These are phyloP conservation scores for Teratosphaeriaceae sp. DNA, from an alignment of 2,329 filamentous ascomycete genomes.

Conservation along the genomic window DNA sequence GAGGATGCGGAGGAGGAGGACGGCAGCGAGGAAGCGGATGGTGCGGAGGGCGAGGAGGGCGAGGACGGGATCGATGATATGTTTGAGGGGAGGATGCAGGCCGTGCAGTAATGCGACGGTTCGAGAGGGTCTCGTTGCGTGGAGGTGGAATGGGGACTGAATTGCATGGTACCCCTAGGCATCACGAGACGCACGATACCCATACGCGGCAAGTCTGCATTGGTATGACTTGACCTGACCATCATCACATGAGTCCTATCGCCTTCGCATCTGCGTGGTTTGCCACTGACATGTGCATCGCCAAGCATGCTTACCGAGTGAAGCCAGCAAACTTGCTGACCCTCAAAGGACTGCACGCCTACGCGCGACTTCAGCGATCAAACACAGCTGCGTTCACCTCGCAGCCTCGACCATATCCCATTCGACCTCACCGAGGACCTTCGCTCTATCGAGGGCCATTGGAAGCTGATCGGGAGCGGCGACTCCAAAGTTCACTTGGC, in stretches of 20 bases:
- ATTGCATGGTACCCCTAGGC: no score
- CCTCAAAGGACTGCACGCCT: background rate
- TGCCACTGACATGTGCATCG: conserved; percentile 3
- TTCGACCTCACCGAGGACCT: no score
- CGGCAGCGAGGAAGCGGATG: conserved; percentile 50
- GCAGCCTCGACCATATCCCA: no score
- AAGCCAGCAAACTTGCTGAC: background rate
- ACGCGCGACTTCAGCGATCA: background rate
- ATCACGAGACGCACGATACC: no score
- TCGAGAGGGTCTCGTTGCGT: background rate
- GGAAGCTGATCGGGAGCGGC: no score
- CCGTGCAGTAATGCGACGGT: conserved; percentile 8
- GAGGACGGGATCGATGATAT: conserved; percentile 45
- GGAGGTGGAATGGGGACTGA: background rate
- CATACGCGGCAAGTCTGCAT: no score
- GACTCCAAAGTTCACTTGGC: background rate
- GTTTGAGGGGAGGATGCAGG: conserved; percentile 27
- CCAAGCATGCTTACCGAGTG: background rate
- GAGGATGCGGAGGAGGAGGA: conserved; percentile 56
- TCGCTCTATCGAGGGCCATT: no score
- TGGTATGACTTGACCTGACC: no score
- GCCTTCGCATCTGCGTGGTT: no score
- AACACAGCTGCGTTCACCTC: no score
- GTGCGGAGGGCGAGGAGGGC: conserved; percentile 57
- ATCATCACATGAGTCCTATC: no score